These are phyloP conservation scores for Rosa hybrid DNA, from an alignment of 331 rosid genomes.

Conservation along the genomic window DNA sequence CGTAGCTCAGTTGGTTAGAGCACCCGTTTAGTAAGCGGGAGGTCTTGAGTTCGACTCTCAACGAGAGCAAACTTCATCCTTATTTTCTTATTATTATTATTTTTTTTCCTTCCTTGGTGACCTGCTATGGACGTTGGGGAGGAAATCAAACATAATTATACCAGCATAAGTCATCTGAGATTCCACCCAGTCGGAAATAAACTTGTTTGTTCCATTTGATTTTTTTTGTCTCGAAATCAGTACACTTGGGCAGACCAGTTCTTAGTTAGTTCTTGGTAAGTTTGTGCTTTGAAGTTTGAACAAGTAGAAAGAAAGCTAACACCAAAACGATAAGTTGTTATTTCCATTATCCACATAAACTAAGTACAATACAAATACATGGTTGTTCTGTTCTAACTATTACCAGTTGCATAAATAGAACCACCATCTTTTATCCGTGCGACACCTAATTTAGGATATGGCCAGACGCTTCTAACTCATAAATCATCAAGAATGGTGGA, in stretches of 20 bases:
- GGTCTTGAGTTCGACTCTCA: conserved; percentile 95
- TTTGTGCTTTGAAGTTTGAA: too few relatives aligned
- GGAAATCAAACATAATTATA: too few relatives aligned
- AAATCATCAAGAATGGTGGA: conserved; percentile 77
- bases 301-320: neutral
- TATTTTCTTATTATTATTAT: neutral
- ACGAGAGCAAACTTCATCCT: conserved; percentile 35
- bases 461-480: conserved; percentile 34
- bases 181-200: too few relatives aligned
- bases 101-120: too few relatives aligned
- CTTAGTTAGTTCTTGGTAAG: neutral
- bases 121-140: too few relatives aligned
- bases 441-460: conserved; percentile 8
- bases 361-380: conserved; percentile 34
- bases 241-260: neutral
- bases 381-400: conserved; percentile 42
- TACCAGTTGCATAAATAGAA: conserved; percentile 33
- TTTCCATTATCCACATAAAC: conserved; percentile 51
- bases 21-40: conserved; percentile 91
- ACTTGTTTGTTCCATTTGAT: neutral
- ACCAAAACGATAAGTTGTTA: conserved; percentile 30
- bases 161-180: too few relatives aligned
- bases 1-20: conserved; percentile 84
- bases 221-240: neutral
- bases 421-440: conserved; percentile 27